Evolutionary conservation across 257 asterid species (phyloP), one percentile per base, ranked within the genome.

Genomic region (Solanum clarkiae): DNA sequence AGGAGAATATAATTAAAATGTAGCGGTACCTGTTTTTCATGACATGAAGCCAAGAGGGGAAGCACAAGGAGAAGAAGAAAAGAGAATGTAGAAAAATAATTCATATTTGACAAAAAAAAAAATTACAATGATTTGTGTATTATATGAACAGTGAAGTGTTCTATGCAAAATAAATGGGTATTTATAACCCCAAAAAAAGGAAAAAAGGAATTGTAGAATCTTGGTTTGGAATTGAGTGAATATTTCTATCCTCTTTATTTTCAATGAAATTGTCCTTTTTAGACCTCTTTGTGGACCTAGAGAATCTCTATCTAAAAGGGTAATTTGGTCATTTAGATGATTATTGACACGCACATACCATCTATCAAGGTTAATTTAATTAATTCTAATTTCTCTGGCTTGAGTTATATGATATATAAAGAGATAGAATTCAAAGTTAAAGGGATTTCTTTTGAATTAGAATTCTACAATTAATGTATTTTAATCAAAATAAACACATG

Each of bases 31-130:
- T 93, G 92, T 88, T 70, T 91, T 10, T 88, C 87, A 74, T 87
- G 45, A 55, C 88, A 93, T 74, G 93, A 91, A 87, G 85, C 93
- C n/a, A 92, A 88, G 66, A 91, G 49, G 26, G 95, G 93, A 82
- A 86, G 88, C 69, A 91, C 89, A 45, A 92, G 88, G 11, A 94
- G 86, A 32, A 92, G 74, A 10, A 89, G 83, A 8, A 88, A 82
- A 84, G 87, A 17, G 77, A 88, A 32, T 56, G 83, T 2, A 56
- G 13, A 81, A 68, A 86, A 85, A 42, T 59, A 89, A 75, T 86
- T 89, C 95, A 92, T 92, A 4, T 75, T 75, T 69, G 54, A 86
- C 69, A 36, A 4, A 36, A 36, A 36, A 36, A 32, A 70, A 24
- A 24, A 77, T 51, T 49, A 51, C 22, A 77, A 77, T 79, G 12